Conservation (phyloP, 2,329 filamentous ascomycete genomes). For the Aspergillus cejpii region DNA sequence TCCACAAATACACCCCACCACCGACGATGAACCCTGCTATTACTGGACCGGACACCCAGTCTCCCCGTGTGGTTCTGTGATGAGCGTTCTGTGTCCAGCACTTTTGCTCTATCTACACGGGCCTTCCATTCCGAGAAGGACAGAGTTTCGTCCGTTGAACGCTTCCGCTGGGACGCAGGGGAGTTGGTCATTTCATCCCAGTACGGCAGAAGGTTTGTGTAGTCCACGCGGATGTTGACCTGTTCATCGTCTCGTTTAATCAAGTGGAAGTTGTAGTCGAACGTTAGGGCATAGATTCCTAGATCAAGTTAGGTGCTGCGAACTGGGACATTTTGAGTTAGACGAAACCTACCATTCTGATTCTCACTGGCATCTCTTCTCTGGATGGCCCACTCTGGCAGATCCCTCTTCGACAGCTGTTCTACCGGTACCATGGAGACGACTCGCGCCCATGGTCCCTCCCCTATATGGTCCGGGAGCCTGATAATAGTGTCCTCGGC, state of each 20-base stretch:
- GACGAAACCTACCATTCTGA: slow-evolving; percentile 2
- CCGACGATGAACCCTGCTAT: slow-evolving; percentile 2
- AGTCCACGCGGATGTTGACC: slow-evolving; percentile 18
- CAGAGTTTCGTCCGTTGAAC: slow-evolving; percentile 1
- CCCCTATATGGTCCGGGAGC: slow-evolving; percentile 15
- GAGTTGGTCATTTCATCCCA: slow-evolving; percentile 16
- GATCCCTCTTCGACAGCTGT: slow-evolving; percentile 1
- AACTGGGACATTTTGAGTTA: not conserved
- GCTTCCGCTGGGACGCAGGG: slow-evolving; percentile 6
- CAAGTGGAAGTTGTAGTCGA: slow-evolving; percentile 15
- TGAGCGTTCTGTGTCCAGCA: not conserved
- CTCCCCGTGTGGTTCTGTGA: not conserved
- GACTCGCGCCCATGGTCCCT: slow-evolving; percentile 16
- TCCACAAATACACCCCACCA: slow-evolving; percentile 11
- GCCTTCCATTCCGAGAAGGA: slow-evolving; percentile 2
- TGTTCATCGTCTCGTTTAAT: slow-evolving; percentile 15
- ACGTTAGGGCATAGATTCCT: slow-evolving; percentile 1
- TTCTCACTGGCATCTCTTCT: slow-evolving; percentile 5
- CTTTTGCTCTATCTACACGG: not conserved
- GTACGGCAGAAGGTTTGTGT: slow-evolving; percentile 15
- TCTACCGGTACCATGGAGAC: slow-evolving; percentile 13
- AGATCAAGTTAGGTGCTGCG: not conserved
- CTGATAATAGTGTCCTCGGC: slow-evolving; percentile 15
- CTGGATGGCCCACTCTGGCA: slow-evolving; percentile 7
- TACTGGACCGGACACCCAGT: not conserved